These are phyloP conservation scores for Coriolopsis trogii DNA, from an alignment of 1,284 basidiomycete genomes.

Conservation along the genomic window DNA sequence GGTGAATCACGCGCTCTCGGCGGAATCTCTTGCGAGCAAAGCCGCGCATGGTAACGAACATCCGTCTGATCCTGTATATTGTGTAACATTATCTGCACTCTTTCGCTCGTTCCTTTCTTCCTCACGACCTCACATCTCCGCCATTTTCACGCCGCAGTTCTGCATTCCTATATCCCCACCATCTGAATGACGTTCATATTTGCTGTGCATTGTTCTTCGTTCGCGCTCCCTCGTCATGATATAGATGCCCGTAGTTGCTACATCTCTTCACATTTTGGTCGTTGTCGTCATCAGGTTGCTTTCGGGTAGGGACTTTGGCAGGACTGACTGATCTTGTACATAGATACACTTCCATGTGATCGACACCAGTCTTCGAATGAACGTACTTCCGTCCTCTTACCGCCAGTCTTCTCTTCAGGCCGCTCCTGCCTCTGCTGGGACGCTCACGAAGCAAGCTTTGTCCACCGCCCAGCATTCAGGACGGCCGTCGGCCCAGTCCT, in stretches of 20 bases:
- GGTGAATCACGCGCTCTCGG: background rate
- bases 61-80: constrained; percentile 5
- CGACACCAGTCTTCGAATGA: background rate
- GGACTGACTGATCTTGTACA: constrained; percentile 1
- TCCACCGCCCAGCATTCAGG: background rate
- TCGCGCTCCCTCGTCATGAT: background rate
- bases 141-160: too few species aligned
- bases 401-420: background rate
- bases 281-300: background rate
- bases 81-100: background rate
- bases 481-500: background rate
- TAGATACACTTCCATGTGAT: background rate
- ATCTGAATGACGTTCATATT: background rate
- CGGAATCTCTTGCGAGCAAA: too few species aligned
- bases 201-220: background rate
- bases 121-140: background rate
- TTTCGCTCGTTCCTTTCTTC: background rate
- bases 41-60: background rate
- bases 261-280: background rate
- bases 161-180: background rate
- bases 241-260: background rate
- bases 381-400: background rate
- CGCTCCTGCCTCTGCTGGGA: background rate
- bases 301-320: background rate
- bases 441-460: background rate